Evolutionary conservation across 805 yeast species (phyloP), one percentile per base, ranked within the genome.

Genomic region (Saturnispora diversa): DNA sequence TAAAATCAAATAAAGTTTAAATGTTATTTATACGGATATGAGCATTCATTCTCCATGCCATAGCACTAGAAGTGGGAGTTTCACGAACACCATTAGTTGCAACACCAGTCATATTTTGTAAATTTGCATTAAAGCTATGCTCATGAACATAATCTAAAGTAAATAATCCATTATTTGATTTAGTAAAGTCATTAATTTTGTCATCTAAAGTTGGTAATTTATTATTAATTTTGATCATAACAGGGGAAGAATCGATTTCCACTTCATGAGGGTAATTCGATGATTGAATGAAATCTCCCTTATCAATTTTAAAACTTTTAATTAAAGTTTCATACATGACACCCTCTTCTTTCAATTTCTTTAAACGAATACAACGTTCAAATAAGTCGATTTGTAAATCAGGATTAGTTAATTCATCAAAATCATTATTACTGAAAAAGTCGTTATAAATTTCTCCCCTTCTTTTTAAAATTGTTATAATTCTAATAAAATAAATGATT

Each of bases 1-100:
- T 10, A 22, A 27, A 9, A 12, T 28, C 16, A 15, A n/a, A n/a
- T 22, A 10, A 11, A 20, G 20, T 6, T 21, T 28, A 40, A 30
- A 27, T 19, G 30, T 40, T 44, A 12, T 44, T 41, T 16, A 39
- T 41, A 3, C 40, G 21, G 2, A 45, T 42, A 15, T 45, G 42
- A 1, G 32, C 26, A 6, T 29, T 9, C 23, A 45, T 9, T 17
- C 39, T 35, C 46, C 48, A 45, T 5, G 39, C 36, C 29, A 30
- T 32, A 7, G 39, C 28, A 30, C n/a, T n/a, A n/a, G n/a, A n/a
- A n/a, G n/a, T n/a, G n/a, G n/a, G n/a, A n/a, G n/a, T n/a, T n/a
- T n/a, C n/a, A n/a, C n/a, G n/a, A n/a, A n/a, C 15, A 3, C 44
- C 43, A 25, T 39, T 33, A 9, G 31, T 19, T 10, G 38, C 33